These are phyloP conservation scores for Pyropia haitanensis DNA, from an alignment of 23 red algal species.

Conservation along the genomic window DNA sequence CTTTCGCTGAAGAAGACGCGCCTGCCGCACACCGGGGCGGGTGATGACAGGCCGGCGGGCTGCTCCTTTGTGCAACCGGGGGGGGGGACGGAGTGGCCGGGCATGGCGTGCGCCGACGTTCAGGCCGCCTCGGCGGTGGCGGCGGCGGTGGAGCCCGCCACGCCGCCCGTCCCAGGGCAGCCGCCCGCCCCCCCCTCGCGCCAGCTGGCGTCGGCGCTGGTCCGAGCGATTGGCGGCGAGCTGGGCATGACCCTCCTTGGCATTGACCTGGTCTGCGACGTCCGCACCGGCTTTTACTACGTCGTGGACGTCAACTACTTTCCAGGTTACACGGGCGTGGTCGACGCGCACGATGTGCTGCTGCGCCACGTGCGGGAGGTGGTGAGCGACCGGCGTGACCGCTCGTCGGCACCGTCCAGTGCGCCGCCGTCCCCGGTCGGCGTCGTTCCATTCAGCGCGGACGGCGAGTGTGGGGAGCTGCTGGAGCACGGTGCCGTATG, in stretches of 20 bases:
- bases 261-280: conserved; percentile 42
- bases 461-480: no score
- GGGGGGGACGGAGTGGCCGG: no score
- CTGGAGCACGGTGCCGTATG: no score
- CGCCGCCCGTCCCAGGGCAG: not conserved
- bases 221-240: conserved; percentile 1
- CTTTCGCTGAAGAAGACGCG: not conserved
- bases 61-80: no score
- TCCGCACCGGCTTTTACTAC: not conserved
- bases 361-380: conserved; percentile 12
- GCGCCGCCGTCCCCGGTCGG: no score
- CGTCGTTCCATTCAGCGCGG: no score
- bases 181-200: not conserved
- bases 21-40: not conserved
- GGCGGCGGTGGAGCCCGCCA: not conserved
- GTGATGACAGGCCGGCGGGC: not conserved
- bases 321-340: conserved; percentile 50
- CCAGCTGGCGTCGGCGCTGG: conserved; percentile 2
- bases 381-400: not conserved
- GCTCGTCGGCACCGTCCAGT: not conserved
- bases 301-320: conserved; percentile 83
- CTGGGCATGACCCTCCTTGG: conserved; percentile 44
- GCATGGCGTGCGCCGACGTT: no score
- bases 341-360: conserved; percentile 21
- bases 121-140: not conserved